Evolutionary conservation across 805 yeast genomes (phyloP).

Genomic region (Sugiyamaella floridensis): DNA sequence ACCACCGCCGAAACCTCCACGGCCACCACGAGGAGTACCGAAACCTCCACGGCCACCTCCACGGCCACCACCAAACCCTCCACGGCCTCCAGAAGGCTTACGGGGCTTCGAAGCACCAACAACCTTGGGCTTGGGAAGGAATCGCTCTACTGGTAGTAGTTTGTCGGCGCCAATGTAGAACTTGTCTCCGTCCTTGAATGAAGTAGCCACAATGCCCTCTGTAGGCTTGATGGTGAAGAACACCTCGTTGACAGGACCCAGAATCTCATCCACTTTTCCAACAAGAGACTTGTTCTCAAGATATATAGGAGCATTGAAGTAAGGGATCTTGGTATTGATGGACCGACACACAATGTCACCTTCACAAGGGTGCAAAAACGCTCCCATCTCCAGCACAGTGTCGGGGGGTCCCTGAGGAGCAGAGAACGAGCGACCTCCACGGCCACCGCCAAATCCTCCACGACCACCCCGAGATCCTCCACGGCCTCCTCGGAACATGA

Average conservation of each 20-base stretch:
- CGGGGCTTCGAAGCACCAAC: conserved; percentile 70
- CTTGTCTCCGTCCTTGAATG: conserved; percentile 93
- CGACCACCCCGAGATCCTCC: conserved; percentile 56
- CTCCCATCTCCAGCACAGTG: conserved; percentile 89
- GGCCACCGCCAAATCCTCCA: conserved; percentile 40
- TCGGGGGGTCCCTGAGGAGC: conserved; percentile 95
- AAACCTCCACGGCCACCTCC: conserved; percentile 23
- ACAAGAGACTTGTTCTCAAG: conserved; percentile 92
- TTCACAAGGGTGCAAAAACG: conserved; percentile 86
- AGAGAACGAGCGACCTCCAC: conserved; percentile 54
- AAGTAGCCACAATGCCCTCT: conserved; percentile 91
- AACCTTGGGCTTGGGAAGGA: conserved; percentile 91
- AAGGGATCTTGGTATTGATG: conserved; percentile 88
- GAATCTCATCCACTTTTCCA: conserved; percentile 96
- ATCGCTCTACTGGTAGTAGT: conserved; percentile 90
- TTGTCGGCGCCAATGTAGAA: conserved; percentile 94
- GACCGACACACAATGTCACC: conserved; percentile 97
- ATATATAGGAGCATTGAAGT: conserved; percentile 97
- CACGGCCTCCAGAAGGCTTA: conserved; percentile 44
- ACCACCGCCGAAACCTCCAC: conserved; percentile 29
- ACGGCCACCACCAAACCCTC: conserved; percentile 21
- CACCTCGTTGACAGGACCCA: conserved; percentile 98
- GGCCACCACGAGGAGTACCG: conserved; percentile 21
- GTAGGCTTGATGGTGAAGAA: conserved; percentile 92
- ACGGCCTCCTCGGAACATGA: conserved; percentile 25